Base-by-base conservation (phyloP, 257 asterid species). In the Primulina eburnea region DNA sequence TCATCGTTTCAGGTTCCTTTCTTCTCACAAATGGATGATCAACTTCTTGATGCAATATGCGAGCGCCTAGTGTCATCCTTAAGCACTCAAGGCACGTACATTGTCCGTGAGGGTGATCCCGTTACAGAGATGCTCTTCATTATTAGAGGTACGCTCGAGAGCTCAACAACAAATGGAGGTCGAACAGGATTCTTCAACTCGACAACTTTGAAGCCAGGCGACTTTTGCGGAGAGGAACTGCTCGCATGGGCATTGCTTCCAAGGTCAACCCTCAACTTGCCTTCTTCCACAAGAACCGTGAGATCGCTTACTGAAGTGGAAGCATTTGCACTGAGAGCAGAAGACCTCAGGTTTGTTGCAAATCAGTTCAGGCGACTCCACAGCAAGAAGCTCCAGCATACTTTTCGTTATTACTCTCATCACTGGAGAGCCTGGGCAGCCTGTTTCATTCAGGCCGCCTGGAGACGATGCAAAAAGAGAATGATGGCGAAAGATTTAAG, bases 391-490 rank as follows among this genome's bases (percentile, higher is more conserved):
- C 53, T 91, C 64, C 97, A 87, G 73, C 96, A 89, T 73, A 89
- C 96, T 0, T 89, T 91, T 57, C 76, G 92, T 62, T 86, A 86
- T 67, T 83, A 88, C 75, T 90, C 97, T 4, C 93, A 90, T 78
- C 95, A 90, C 56, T 90, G 97, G 97, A 82, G 97, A 72, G 80
- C 95, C 0, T 90, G 97, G 95, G 89, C 95, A 5, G 89, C 90
- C 4, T 90, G 97, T 71, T 86, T 86, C 67, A 74, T 90, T 59
- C 97, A 90, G 82, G 91, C 88, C 0, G 95, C 90, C 7, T 88
- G 97, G 97, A 81, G 84, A 6, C 84, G 97, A 7, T 65, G 63
- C 81, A 74, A 75, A 69, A 86, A 77, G 80, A 79, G 94, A 73
- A 72, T 21, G 71, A 33, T 82, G 82, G 83, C 76, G 0, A 84